Evolutionary conservation across 768 basidiomycete species (phyloP), one percentile per base, ranked within the genome.

Genomic region (Mycena polygramma): DNA sequence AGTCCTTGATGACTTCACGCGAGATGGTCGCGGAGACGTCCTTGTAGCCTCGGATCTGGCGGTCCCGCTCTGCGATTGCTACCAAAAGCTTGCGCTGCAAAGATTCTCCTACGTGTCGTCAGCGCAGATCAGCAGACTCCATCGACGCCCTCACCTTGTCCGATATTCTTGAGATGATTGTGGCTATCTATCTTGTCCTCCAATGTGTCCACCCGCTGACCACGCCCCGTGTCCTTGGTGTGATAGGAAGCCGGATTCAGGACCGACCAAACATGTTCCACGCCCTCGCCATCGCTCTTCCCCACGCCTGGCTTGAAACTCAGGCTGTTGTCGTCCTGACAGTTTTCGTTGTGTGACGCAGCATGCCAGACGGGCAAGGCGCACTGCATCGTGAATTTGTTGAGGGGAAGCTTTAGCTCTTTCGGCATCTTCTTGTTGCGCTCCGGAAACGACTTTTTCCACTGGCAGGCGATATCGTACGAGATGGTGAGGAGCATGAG

Each of bases 221-320:
- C 78, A 0, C 74, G 75, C 0, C 76, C 77, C 79, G 79, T 80
- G 30, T 83, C 80, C 14, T 76, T 75, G 0, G 79, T 82, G n/a
- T 73, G 75, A 4, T 59, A 68, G 0, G 77, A 74, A 0, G 66
- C 69, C 0, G 69, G 65, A 51, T 83, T 81, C 8, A 77, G 45
- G 0, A 60, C 64, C 0, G 79, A 51, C 83, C 83, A 83, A 0
- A 58, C 68, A 0, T 75, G 66, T 54, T 84, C 82, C 0, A 69
- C 46, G 4, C 58, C 71, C 54, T 70, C 67, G 22, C 69, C 72
- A 30, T 73, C 71, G 1, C 62, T 70, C 35, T 57, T 72, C 3
- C 74, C 73, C 1, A 66, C 66, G 3, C 75, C 72, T 2, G 43
- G 30, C 37, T 68, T 62, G 59, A 63, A 73, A 30, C 73, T 71